Conservation (phyloP, 2,329 filamentous ascomycete species). For the Lasiodiplodia sp. region DNA sequence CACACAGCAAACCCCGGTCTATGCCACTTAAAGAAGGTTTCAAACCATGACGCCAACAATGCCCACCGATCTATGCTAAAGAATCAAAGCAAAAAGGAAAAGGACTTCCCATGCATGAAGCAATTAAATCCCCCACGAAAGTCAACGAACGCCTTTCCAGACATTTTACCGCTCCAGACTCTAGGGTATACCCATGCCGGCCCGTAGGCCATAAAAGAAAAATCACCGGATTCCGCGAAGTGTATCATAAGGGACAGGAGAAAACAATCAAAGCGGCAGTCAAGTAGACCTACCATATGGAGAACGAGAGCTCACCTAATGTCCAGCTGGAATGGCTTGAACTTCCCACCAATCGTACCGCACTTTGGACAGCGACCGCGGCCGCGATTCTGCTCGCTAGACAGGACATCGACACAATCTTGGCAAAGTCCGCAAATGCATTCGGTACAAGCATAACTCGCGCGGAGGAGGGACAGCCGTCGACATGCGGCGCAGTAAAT, state of each 20-base stretch:
- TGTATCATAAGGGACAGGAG: conserved; percentile 11
- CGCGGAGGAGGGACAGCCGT: conserved; percentile 75
- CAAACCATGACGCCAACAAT: conserved; percentile 23
- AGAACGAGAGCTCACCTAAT: conserved; percentile 65
- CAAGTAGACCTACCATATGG: conserved; percentile 9
- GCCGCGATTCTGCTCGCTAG: conserved; percentile 74
- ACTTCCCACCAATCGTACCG: conserved; percentile 78
- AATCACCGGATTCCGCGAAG: conserved; percentile 12
- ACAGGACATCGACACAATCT: conserved; percentile 82
- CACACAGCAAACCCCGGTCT: conserved; percentile 2
- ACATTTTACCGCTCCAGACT: conserved; percentile 27
- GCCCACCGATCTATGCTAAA: conserved; percentile 35
- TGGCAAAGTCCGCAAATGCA: conserved; percentile 94
- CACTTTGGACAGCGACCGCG: conserved; percentile 78
- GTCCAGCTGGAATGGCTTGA: conserved; percentile 86
- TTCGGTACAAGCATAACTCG: conserved; percentile 93
- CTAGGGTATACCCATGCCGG: conserved; percentile 30
- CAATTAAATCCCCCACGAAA: conserved; percentile 1
- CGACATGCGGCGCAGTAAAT: conserved; percentile 94
- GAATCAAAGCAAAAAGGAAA: conserved; percentile 28
- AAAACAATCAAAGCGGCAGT: conserved; percentile 2
- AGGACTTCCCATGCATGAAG: background rate
- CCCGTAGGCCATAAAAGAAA: conserved; percentile 16
- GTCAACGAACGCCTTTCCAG: conserved; percentile 25
- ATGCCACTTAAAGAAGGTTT: background rate